A percentile compares a stretch with the other conserved stretches of the same genome.
phyloP scores from a whole-genome alignment of 225 moss, liverwort and hornwort genomes.

The Physcomitrellopsis africana region DNA sequence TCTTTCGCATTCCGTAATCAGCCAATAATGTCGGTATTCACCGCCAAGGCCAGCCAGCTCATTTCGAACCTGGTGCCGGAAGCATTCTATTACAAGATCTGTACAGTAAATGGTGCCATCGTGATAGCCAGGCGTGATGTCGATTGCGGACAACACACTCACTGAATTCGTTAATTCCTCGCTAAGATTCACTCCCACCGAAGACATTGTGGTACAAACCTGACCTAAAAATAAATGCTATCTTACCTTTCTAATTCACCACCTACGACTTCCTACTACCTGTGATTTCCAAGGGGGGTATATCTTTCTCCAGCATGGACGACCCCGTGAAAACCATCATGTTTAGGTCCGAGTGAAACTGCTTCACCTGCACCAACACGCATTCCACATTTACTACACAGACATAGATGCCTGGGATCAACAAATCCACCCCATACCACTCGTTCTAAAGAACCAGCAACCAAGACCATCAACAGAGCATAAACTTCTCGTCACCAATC shows the following conservation, averaged over 20 bases:
- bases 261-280: constrained; percentile 35
- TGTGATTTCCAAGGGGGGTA: constrained; percentile 56
- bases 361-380: constrained; percentile 39
- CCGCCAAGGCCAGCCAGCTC: constrained; percentile 29
- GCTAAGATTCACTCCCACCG: constrained; percentile 34
- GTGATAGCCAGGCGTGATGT: constrained; percentile 16
- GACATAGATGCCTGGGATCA: not conserved
- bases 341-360: constrained; percentile 78
- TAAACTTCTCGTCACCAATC: no score
- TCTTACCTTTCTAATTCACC: constrained; percentile 26
- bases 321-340: constrained; percentile 98
- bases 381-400: not conserved
- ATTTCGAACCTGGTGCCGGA: constrained; percentile 21
- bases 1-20: no score
- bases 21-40: constrained; percentile 20
- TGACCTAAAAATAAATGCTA: constrained; percentile 26
- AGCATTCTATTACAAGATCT: constrained; percentile 17
- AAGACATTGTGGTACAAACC: constrained; percentile 25
- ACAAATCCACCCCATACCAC: not conserved
- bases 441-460: not conserved
- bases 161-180: not conserved
- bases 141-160: constrained; percentile 15
- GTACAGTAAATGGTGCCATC: constrained; percentile 24
- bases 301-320: constrained; percentile 80
- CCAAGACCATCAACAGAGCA: not conserved